These are phyloP conservation scores for Paracoccidioides brasiliensis DNA, from an alignment of 2,329 filamentous ascomycete species.

Conservation along the genomic window DNA sequence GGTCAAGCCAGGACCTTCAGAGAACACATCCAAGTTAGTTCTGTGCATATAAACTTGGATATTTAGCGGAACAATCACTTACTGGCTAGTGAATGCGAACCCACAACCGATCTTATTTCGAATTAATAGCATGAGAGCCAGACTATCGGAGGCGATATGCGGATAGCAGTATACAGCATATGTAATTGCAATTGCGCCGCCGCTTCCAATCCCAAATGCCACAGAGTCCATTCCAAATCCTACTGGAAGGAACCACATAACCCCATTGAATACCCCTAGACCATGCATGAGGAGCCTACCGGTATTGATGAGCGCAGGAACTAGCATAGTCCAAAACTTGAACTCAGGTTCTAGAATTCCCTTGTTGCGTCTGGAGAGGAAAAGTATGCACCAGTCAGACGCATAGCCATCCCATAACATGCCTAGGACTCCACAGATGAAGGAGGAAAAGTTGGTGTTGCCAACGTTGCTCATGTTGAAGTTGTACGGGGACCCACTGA, in stretches of 20 bases:
- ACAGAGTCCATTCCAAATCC: constrained; percentile 19
- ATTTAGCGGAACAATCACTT: neutral
- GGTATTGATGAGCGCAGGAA: constrained; percentile 17
- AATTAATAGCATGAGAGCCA: constrained; percentile 26
- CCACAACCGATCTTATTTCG: constrained; percentile 26
- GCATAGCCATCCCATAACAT: constrained; percentile 22
- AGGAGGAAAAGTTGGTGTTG: constrained; percentile 18
- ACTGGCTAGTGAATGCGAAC: constrained; percentile 23
- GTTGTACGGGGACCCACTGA: constrained; percentile 18
- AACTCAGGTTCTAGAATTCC: constrained; percentile 36
- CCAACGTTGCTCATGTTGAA: constrained; percentile 19
- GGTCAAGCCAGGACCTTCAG: constrained; percentile 20
- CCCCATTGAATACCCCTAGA: constrained; percentile 16
- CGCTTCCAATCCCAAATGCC: constrained; percentile 16
- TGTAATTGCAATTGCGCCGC: constrained; percentile 15
- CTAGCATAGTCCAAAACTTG: constrained; percentile 25
- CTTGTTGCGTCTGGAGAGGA: constrained; percentile 22
- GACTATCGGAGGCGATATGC: constrained; percentile 16
- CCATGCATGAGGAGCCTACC: constrained; percentile 17
- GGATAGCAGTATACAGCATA: constrained; percentile 20
- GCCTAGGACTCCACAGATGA: constrained; percentile 29
- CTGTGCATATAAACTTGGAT: neutral
- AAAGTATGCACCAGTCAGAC: constrained; percentile 26
- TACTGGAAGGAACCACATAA: constrained; percentile 19
- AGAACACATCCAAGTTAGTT: neutral